Base-by-base conservation (phyloP, 352 stramenopile species). In the Globisporangium solare region DNA sequence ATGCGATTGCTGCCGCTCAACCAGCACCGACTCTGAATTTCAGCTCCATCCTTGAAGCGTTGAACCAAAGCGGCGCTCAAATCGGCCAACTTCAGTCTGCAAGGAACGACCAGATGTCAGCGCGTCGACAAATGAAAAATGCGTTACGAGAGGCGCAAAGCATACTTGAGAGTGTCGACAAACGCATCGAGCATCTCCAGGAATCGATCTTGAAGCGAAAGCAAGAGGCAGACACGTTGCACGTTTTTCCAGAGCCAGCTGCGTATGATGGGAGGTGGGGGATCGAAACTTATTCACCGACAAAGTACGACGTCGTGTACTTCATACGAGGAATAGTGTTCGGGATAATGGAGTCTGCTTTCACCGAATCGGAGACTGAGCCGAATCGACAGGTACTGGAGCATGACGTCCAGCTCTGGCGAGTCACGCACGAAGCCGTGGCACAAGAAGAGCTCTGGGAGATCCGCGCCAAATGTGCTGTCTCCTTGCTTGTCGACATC, bases 281-380 rank as follows among this genome's bases (percentile, higher is more conserved):
- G 2, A 60, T 81, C 14, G 73, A 83, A 35, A 70, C 70, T n/a
- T 87, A 83, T 41, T 51, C 60, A 11, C 57, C 61, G 1, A 47
- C 51, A 3, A 70, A 80, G 58, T 70, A 60, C 27, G 56, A 51
- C 6, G 27, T 58, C 11, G 66, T 79, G 27, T 80, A 76, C 32
- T 83, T 68, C 12, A n/a, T 80, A 0, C 73, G 71, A 12, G 49
- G 53, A 5, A 47, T 88, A 11, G 54, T 88, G 10, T 79, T 85
- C 40, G 52, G 50, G 0, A 85, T 73, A 61, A 60, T 74, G 43
- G 70, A 76, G 6, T 15, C 18, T 4, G 70, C 73, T 14, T 22
- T 75, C 7, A 59, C 47, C 12, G 60, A 62, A 20, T 54, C 63
- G 3, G 43, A 35, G 3, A 21, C 39, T 13, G 47, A 77, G 37